Evolutionary conservation across 148 eudicot species (phyloP), one percentile per base, ranked within the genome.

Genomic region (Fagopyrum tataricum): DNA sequence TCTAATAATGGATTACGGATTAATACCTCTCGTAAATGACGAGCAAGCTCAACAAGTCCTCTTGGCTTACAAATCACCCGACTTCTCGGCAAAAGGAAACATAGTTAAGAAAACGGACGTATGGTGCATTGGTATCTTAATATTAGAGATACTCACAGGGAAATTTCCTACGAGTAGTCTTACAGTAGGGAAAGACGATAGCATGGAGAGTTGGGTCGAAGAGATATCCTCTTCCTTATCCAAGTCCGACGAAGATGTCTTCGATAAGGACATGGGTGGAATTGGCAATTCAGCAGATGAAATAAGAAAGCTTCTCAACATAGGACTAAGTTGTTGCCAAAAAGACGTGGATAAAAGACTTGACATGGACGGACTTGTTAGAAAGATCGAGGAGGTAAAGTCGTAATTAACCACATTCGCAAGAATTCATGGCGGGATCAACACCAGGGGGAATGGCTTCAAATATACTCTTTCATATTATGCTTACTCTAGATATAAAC

Each of bases 41-140:
- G 86, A 84, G 13, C 84, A 84, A 5, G 90, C 88, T 42, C 79
- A 76, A 47, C 73, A 83, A 49, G 75, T 85, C 59, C 71, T 91
- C 84, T 78, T 89, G 44, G 87, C 91, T 46, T 89, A 85, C 80
- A 89, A 85, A 71, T 85, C 91, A 8, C 97, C 97, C 0, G 97
- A 91, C 59, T 90, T 84, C n/a, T 59, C 81, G 59, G 56, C 84
- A 24, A 70, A 77, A 2, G 82, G 84, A 17, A 87, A 82, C 17
- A 70, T 81, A 62, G 79, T 85, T 0, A 83, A 78, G 59, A 89
- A 89, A 76, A 83, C 91, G 0, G 93, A 89, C 43, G 90, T 89
- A 39, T 89, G 93, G 93, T 85, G 87, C 71, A 77, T 89, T 2
- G 93, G 93, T 7, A 84, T 89, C 72, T 81, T 89, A 31, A 87